Conservation (phyloP, 805 yeast genomes). For the Metschnikowia baotianmanensis region DNA sequence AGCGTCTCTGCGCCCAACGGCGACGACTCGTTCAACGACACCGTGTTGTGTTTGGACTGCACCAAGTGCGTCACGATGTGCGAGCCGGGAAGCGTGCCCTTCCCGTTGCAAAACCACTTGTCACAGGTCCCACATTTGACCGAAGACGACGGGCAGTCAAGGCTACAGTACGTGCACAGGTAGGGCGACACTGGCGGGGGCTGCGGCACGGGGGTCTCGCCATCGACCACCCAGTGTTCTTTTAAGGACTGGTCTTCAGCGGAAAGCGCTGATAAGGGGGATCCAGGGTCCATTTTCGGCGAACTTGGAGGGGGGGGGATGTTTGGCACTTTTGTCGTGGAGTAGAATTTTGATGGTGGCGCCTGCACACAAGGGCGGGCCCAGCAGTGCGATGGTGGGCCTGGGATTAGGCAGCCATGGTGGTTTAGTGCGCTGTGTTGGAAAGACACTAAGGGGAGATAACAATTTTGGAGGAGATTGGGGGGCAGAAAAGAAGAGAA, state of each 20-base stretch:
- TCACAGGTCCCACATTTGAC: conserved; percentile 74
- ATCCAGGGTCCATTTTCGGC: conserved; percentile 7
- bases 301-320: neutral
- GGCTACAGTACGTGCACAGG: conserved; percentile 69
- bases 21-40: conserved; percentile 73
- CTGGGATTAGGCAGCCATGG: too few relatives aligned
- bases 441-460: too few relatives aligned
- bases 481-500: too few relatives aligned
- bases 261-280: neutral
- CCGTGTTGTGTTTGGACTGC: conserved; percentile 69
- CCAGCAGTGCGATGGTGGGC: too few relatives aligned
- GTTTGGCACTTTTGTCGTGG: neutral
- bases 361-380: conserved; percentile 3
- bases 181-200: neutral
- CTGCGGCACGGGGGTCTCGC: neutral
- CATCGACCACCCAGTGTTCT: conserved; percentile 3
- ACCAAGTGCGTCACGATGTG: conserved; percentile 88
- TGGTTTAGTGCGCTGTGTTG: too few relatives aligned
- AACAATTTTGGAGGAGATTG: too few relatives aligned
- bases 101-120: conserved; percentile 89
- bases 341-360: conserved; percentile 4
- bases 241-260: neutral
- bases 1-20: conserved; percentile 83
- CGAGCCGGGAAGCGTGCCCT: conserved; percentile 55
- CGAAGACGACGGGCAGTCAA: conserved; percentile 60